Evolutionary conservation across 2,329 filamentous ascomycete genomes (phyloP).

Genomic region (Fusarium drepaniforme): DNA sequence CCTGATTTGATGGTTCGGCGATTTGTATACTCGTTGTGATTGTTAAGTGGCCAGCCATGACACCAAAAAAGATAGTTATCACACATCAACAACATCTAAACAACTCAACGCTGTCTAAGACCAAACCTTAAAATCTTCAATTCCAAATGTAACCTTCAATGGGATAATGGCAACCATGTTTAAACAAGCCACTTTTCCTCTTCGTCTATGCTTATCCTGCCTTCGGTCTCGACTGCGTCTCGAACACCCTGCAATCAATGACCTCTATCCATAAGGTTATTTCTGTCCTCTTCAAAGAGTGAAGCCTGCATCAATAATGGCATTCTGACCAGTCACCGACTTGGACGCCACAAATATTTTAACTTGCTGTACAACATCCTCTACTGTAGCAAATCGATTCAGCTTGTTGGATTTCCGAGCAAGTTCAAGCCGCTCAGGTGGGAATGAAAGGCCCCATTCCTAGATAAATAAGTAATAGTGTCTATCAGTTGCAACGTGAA

Average conservation of each 20-base stretch:
- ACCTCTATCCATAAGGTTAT: background rate
- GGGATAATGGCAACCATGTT: too few species aligned
- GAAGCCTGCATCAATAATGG: slow-evolving; percentile 21
- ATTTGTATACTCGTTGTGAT: background rate
- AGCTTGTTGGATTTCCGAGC: slow-evolving; percentile 1
- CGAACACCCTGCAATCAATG: background rate
- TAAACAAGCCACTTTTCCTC: background rate
- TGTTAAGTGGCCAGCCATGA: too few species aligned
- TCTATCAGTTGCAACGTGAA: background rate
- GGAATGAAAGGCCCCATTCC: slow-evolving; percentile 2
- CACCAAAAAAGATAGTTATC: too few species aligned
- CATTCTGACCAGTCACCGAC: slow-evolving; percentile 3
- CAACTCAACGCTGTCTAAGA: too few species aligned
- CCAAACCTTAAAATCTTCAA: too few species aligned
- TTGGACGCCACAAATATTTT: background rate
- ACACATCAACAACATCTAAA: too few species aligned
- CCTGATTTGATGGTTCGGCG: background rate
- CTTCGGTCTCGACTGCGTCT: background rate
- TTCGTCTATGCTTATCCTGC: background rate
- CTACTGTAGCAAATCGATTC: background rate
- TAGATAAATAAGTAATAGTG: background rate
- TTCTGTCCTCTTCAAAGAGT: background rate
- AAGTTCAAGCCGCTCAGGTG: background rate
- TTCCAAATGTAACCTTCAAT: too few species aligned
- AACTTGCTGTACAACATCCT: background rate